Percentiles rank a stretch among this genome's conserved stretches.
These are phyloP conservation scores for Neopestalotiopsis sp. DNA, from an alignment of 2,329 filamentous ascomycete genomes.

Conservation along the genomic window DNA sequence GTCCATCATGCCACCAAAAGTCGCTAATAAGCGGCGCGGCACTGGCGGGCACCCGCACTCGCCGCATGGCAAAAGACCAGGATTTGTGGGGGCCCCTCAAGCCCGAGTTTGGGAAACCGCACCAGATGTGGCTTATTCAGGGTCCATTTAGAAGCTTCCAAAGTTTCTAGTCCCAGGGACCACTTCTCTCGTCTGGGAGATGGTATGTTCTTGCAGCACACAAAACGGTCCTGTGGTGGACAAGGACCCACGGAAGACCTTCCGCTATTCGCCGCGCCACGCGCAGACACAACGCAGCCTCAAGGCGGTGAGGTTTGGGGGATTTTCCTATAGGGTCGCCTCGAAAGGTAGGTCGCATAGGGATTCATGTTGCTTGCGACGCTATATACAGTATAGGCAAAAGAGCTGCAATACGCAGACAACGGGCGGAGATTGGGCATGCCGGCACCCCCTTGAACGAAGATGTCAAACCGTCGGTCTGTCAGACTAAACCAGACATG, in stretches of 20 bases:
- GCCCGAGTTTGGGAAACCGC: background rate
- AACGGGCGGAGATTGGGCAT: background rate
- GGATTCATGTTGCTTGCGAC: conserved; percentile 10
- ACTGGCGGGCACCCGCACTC: background rate
- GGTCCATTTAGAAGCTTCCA: conserved; percentile 12
- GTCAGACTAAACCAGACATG: background rate
- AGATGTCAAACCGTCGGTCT: conserved; percentile 17
- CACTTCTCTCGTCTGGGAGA: background rate
- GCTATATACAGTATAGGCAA: conserved; percentile 7
- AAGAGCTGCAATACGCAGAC: conserved; percentile 2
- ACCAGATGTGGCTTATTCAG: conserved; percentile 11
- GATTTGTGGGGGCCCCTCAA: conserved; percentile 4
- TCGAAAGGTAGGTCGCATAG: conserved; percentile 6
- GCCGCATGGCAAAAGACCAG: conserved; percentile 7
- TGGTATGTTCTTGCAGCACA: background rate
- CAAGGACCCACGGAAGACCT: background rate
- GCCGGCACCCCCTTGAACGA: background rate
- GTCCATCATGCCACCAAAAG: background rate
- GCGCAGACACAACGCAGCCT: background rate
- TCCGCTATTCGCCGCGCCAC: background rate
- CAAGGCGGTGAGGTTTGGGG: conserved; percentile 10
- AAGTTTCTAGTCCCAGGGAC: conserved; percentile 12
- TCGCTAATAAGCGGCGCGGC: no score
- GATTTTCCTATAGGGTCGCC: background rate
- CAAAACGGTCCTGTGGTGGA: background rate